These are phyloP conservation scores for Geotrichum australiense DNA, from an alignment of 1,139 yeast species.

Conservation along the genomic window DNA sequence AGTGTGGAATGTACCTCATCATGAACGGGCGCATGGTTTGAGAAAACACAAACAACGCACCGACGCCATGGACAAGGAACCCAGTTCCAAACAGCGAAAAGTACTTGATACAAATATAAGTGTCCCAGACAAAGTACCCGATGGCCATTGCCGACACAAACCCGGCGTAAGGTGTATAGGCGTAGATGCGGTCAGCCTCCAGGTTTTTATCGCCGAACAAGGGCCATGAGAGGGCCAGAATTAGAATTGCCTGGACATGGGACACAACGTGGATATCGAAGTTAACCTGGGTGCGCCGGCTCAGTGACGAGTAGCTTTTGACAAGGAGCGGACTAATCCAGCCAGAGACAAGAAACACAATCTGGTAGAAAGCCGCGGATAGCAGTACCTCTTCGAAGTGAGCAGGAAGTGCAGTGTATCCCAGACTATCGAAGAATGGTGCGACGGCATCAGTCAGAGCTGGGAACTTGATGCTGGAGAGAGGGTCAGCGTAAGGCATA, in stretches of 20 bases:
- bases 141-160: conserved; percentile 63
- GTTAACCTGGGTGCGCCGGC: conserved; percentile 49
- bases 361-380: conserved; percentile 42
- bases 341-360: conserved; percentile 41
- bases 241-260: conserved; percentile 66
- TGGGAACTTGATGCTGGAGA: conserved; percentile 14
- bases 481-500: conserved; percentile 17
- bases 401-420: conserved; percentile 31
- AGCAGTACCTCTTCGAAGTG: conserved; percentile 50
- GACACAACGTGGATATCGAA: conserved; percentile 89
- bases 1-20: conserved; percentile 75
- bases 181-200: conserved; percentile 46
- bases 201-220: conserved; percentile 51
- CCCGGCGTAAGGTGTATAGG: conserved; percentile 66
- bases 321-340: conserved; percentile 41
- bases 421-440: conserved; percentile 19
- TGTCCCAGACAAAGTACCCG: conserved; percentile 94
- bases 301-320: conserved; percentile 37
- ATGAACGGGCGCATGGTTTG: conserved; percentile 67
- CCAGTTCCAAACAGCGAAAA: conserved; percentile 69
- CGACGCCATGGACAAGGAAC: conserved; percentile 77
- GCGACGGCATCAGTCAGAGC: conserved; percentile 16
- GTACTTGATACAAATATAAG: conserved; percentile 55
- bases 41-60: conserved; percentile 68
- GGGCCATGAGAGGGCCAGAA: conserved; percentile 50